These are phyloP conservation scores for Tetrahymena thermophila DNA, from an alignment of 73 alveolate genomes.

Conservation along the genomic window DNA sequence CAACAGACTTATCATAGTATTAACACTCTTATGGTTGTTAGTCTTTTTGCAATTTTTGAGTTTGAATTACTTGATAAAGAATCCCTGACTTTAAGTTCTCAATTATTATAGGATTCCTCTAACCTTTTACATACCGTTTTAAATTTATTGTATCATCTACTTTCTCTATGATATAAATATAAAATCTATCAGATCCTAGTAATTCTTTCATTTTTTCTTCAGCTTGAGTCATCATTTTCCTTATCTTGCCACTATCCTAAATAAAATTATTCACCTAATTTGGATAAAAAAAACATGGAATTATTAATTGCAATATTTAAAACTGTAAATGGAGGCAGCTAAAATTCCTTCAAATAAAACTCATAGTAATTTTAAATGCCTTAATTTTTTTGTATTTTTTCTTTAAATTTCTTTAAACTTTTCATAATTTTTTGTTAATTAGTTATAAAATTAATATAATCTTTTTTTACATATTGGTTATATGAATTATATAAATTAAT, in stretches of 20 bases:
- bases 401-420: too few species aligned
- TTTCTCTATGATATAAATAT: neutral
- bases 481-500: too few species aligned
- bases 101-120: neutral
- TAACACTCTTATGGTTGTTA: neutral
- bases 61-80: neutral
- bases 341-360: too few species aligned
- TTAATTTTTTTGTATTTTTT: too few species aligned
- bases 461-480: too few species aligned
- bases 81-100: neutral
- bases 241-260: neutral
- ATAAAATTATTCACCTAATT: neutral
- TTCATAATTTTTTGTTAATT: too few species aligned
- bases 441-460: too few species aligned
- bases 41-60: neutral
- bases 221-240: neutral
- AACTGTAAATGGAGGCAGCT: too few species aligned
- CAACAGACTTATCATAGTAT: neutral
- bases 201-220: neutral
- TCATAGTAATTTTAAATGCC: too few species aligned
- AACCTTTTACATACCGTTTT: neutral
- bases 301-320: too few species aligned
- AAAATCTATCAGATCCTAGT: neutral
- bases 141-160: neutral
- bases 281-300: too few species aligned